Evolutionary conservation across 2,329 filamentous ascomycete genomes (phyloP), one percentile per base, ranked within the genome.

Genomic region (Eutypa lata): DNA sequence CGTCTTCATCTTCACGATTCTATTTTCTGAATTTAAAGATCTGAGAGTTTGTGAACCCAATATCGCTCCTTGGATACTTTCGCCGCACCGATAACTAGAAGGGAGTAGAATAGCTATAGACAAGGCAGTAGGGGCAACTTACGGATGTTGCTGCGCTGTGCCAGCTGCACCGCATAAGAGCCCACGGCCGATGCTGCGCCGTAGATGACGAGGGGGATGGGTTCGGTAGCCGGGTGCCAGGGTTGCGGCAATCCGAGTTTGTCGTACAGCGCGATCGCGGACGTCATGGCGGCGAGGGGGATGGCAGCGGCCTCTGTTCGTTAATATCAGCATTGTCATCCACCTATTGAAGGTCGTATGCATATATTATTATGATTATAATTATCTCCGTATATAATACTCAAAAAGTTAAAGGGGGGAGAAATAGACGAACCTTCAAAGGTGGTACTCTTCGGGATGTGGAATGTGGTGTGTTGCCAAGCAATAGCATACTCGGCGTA

Each of bases 401-500:
- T 35, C 7, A 7, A 38, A 38, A 14, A 38, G 14, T 7, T 2
- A n/a, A n/a, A 14, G 22, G 16, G 22, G 42, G 21, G 13, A 7
- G 35, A 38, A 38, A 18, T 14, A 18, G 35, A 38, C 13, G 7
- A 62, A 74, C 74, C 73, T 65, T 84, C 79, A 49, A 81, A 83
- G 19, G 71, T 73, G 2, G 73, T 72, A 18, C 71, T 65, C 31
- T 70, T 55, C 0, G 81, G 78, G 18, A 84, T 69, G 57, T 77
- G 78, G 61, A 85, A 84, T 0, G 82, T 84, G 0, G 81, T 81
- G 59, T 80, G 73, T 33, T 76, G 73, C 67, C 73, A 78, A 0
- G 78, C 76, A 11, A 86, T 67, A 2, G 82, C 79, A 57, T 86
- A 87, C 61, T 87, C 83, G 3, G 83, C 84, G 55, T 78, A 88